Evolutionary conservation across 495 filamentous ascomycete genomes (phyloP), one percentile per base, ranked within the genome.

Genomic region (Aspergillus nanangensis): DNA sequence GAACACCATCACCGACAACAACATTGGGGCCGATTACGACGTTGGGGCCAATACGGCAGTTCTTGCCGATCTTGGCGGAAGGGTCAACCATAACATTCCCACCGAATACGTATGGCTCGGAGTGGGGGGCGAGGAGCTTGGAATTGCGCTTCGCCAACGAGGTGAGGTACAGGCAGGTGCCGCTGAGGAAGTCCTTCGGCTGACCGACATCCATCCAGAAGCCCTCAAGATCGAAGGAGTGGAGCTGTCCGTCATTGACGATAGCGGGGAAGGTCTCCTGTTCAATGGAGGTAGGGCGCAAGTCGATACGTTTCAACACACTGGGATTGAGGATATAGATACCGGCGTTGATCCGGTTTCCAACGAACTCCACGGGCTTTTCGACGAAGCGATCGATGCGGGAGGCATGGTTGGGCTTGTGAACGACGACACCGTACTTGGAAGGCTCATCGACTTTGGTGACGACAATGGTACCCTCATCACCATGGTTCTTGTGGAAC

Each of bases 151-250:
- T 96, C 9, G 91, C 79, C 44, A 99, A 81, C 10, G 88, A 94
- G 18, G 87, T 90, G 40, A 99, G 84, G 73, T 97, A 99, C 39
- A 99, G 80, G 67, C 94, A 99, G 51, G 93, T 97, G 48, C 93
- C 93, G 24, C 83, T 88, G 41, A 99, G 75, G 79, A 99, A 99
- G 64, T 99, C 93, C 72, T 99, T 99, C 43, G 93, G 93, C 67
- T 99, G 93, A 56, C 93, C 93, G 47, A 99, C 91, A 58, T 99
- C 93, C 93, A 99, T 99, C 93, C 93, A 99, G 77, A 95, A 99
- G 52, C 93, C 91, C 53, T 99, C 94, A 29, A 99, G 78, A 66
- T 99, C 93, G 64, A 95, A 96, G 2, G 91, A 96, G 78, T 99
- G 93, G 37, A 99, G 72, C 68, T 95, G 82, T 43, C 90, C 88